Evolutionary conservation across 1,284 basidiomycete genomes (phyloP).

Genomic region (Gomphus bonarii): DNA sequence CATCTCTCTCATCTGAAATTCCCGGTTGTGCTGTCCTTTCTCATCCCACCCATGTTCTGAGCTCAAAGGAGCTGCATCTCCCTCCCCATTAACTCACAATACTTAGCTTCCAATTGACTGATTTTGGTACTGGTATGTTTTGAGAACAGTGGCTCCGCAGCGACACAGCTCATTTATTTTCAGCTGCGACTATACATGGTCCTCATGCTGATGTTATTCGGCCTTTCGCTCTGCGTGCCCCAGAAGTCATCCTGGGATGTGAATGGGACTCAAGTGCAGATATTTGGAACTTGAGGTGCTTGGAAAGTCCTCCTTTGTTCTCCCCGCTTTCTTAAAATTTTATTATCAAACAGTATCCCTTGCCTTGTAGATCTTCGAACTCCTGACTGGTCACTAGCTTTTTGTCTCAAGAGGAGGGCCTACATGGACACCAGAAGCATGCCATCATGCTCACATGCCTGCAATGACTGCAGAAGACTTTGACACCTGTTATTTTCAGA

Average conservation of each 20-base stretch:
- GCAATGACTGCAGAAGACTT: conserved; percentile 1
- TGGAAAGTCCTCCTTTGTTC: conserved; percentile 16
- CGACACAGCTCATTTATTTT: background rate
- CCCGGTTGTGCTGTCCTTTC: background rate
- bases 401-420: conserved; percentile 10
- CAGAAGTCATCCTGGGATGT: conserved; percentile 26
- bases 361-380: background rate
- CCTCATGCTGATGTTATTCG: conserved; percentile 18
- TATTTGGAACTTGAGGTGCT: conserved; percentile 29
- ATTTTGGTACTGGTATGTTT: background rate
- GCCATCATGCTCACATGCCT: conserved; percentile 21
- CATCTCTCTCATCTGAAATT: background rate
- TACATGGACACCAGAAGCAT: conserved; percentile 17
- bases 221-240: conserved; percentile 24
- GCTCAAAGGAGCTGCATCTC: conserved; percentile 12
- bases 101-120: background rate
- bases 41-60: conserved; percentile 11
- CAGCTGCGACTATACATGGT: background rate
- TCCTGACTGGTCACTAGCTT: background rate
- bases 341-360: background rate
- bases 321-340: background rate
- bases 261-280: conserved; percentile 23
- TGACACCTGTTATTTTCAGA: background rate
- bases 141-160: background rate
- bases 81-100: background rate